phyloP scores from a whole-genome alignment of 2,329 filamentous ascomycete genomes.

The Polychaeton citri region DNA sequence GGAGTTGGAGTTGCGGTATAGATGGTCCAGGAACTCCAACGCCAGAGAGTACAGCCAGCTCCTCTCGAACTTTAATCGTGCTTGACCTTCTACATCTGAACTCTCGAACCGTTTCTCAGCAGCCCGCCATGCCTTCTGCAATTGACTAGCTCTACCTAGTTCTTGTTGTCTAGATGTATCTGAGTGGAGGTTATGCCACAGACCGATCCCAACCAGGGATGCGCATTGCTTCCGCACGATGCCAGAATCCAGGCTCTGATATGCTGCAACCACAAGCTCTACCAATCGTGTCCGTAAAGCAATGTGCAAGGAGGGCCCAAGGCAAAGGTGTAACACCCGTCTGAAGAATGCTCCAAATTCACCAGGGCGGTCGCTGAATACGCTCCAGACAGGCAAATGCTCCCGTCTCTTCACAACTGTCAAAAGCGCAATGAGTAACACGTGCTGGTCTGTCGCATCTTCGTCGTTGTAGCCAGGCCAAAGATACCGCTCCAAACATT shows the following conservation, averaged over 20 bases:
- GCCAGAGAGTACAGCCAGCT: slow-evolving; percentile 84
- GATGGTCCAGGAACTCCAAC: slow-evolving; percentile 63
- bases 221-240: slow-evolving; percentile 94
- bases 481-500: slow-evolving; percentile 82
- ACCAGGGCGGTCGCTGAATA: slow-evolving; percentile 62
- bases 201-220: slow-evolving; percentile 81
- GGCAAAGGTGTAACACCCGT: slow-evolving; percentile 72
- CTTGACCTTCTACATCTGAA: slow-evolving; percentile 66
- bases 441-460: slow-evolving; percentile 80
- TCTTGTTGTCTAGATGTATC: slow-evolving; percentile 60
- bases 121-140: slow-evolving; percentile 85
- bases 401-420: slow-evolving; percentile 81
- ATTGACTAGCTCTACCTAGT: slow-evolving; percentile 57
- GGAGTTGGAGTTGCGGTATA: slow-evolving; percentile 40
- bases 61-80: slow-evolving; percentile 75
- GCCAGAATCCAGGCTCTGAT: slow-evolving; percentile 81
- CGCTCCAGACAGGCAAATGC: slow-evolving; percentile 72
- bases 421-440: slow-evolving; percentile 73
- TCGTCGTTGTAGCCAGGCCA: slow-evolving; percentile 81
- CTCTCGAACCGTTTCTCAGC: slow-evolving; percentile 75
- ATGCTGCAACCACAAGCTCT: slow-evolving; percentile 78
- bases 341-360: slow-evolving; percentile 86
- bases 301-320: slow-evolving; percentile 37
- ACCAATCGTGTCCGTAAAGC: slow-evolving; percentile 62
- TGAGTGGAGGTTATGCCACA: slow-evolving; percentile 85